Evolutionary conservation across 768 basidiomycete genomes (phyloP).

Genomic region (Hemileccinum impolitum): DNA sequence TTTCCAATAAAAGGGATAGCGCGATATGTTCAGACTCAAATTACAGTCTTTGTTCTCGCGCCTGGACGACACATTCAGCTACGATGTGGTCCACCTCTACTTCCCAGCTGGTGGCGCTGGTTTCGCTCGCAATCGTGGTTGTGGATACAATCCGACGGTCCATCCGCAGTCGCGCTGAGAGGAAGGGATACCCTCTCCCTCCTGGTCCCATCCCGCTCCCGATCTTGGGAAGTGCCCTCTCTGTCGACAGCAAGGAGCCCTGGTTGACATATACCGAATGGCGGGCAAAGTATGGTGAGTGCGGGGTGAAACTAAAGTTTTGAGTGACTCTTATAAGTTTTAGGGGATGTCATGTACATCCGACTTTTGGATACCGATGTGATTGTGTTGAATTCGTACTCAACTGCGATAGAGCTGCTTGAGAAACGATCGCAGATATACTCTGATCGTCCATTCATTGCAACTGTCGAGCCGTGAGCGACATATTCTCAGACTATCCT

Average conservation of each 20-base stretch:
- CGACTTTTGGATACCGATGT: conserved; percentile 3
- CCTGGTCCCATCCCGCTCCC: conserved; percentile 9
- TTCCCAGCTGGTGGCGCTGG: no score
- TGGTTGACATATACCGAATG: conserved; percentile 8
- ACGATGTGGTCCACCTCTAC: no score
- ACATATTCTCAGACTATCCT: no score
- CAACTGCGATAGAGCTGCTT: background rate
- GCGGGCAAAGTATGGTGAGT: conserved; percentile 7
- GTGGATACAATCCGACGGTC: background rate
- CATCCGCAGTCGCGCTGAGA: background rate
- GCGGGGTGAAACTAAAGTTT: no score
- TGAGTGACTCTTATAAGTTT: background rate
- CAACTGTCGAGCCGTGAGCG: conserved; percentile 5
- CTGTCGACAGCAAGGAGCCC: background rate
- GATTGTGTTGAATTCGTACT: conserved; percentile 7
- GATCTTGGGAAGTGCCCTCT: conserved; percentile 6
- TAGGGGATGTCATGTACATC: conserved; percentile 10
- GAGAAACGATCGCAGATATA: conserved; percentile 15
- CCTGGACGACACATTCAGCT: no score
- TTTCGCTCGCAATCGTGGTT: background rate
- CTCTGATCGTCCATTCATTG: conserved; percentile 11
- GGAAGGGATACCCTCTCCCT: conserved; percentile 1
- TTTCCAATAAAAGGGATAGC: no score
- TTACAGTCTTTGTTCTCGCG: no score
- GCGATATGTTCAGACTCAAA: no score